Conservation (phyloP, 192 early-diverging fungal species). For the Coemansia sp. region DNA sequence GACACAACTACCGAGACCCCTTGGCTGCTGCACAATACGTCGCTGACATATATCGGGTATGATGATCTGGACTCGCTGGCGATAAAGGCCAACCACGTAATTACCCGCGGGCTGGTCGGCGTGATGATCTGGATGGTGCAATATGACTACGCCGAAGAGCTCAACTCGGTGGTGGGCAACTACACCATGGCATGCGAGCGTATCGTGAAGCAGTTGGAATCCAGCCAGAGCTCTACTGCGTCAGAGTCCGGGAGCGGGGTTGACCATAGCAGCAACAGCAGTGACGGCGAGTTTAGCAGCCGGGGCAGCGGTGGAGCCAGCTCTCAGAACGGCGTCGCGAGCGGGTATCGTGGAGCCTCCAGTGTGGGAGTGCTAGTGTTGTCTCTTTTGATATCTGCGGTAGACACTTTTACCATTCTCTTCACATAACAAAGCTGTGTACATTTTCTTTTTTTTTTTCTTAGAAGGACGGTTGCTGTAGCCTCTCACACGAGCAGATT, state of each 20-base stretch:
- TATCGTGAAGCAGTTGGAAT: constrained; percentile 17
- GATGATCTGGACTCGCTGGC: constrained; percentile 66
- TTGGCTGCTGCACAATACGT: constrained; percentile 67
- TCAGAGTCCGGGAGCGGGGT: neutral
- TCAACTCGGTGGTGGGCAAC: constrained; percentile 46
- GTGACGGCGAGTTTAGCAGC: neutral
- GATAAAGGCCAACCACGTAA: constrained; percentile 61
- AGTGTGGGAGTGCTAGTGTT: neutral
- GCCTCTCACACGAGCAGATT: neutral
- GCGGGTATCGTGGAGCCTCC: neutral
- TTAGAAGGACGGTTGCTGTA: neutral
- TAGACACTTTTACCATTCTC: neutral
- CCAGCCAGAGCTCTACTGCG: neutral
- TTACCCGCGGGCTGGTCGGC: constrained; percentile 60
- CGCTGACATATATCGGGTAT: constrained; percentile 69
- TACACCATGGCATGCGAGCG: constrained; percentile 31
- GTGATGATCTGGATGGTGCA: constrained; percentile 73
- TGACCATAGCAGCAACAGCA: neutral
- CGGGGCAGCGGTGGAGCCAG: neutral
- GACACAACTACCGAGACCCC: constrained; percentile 67
- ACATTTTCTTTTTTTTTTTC: neutral
- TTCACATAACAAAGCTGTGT: neutral
- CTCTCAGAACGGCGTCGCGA: neutral
- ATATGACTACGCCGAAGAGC: constrained; percentile 64
- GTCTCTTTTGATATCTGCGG: neutral